These are phyloP conservation scores for Saccharomycopsis sp. DNA, from an alignment of 805 yeast genomes.

Conservation along the genomic window DNA sequence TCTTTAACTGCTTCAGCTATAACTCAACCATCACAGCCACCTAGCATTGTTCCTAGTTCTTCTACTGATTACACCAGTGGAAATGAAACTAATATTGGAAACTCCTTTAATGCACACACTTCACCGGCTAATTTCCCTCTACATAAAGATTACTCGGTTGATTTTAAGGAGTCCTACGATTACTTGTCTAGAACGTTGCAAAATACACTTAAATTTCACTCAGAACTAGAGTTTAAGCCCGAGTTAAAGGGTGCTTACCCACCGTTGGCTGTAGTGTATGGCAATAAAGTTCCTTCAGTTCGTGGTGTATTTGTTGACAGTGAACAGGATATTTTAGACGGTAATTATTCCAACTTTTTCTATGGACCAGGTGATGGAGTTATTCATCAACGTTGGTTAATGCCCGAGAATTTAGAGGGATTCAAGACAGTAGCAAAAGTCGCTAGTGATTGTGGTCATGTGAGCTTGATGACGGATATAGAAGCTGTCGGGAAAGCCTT, in stretches of 20 bases:
- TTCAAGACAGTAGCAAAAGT: conserved; percentile 61
- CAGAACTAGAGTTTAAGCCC: conserved; percentile 48
- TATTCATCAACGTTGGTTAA: conserved; percentile 70
- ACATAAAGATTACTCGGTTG: not conserved
- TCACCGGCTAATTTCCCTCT: no score
- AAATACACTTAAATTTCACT: conserved; percentile 50
- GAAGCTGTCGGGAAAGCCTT: conserved; percentile 68
- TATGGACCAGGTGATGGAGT: conserved; percentile 96
- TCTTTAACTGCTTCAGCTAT: not conserved
- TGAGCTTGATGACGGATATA: conserved; percentile 69
- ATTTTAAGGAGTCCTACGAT: conserved; percentile 53
- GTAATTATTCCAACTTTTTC: conserved; percentile 67
- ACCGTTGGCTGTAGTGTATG: conserved; percentile 77
- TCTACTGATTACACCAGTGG: conserved; percentile 3
- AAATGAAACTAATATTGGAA: no score
- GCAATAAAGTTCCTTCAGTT: conserved; percentile 78
- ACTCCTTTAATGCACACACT: no score
- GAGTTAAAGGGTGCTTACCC: conserved; percentile 50
- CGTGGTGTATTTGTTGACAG: conserved; percentile 68
- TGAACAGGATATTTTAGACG: conserved; percentile 55
- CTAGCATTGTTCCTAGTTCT: not conserved
- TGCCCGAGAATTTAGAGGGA: conserved; percentile 68
- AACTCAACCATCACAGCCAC: not conserved
- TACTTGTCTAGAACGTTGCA: conserved; percentile 59
- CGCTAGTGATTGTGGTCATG: conserved; percentile 66